Conservation (phyloP, 129 eudicot genomes). For the Logfia minima region DNA sequence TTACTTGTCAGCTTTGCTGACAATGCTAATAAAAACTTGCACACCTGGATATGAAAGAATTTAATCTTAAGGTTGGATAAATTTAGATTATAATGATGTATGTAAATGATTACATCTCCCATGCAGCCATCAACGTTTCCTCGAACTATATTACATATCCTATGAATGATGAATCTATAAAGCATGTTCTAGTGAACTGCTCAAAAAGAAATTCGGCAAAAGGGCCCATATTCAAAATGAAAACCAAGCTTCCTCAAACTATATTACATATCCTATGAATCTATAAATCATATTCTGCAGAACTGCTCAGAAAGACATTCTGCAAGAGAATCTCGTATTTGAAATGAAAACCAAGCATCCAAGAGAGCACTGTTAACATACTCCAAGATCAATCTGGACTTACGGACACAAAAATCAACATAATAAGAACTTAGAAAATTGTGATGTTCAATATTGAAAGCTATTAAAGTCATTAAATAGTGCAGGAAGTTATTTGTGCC, state of each 20-base stretch:
- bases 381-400: background rate
- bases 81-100: background rate
- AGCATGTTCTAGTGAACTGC: background rate
- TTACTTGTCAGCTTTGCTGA: background rate
- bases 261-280: background rate
- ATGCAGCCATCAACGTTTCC: slow-evolving; percentile 13
- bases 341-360: slow-evolving; percentile 3
- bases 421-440: background rate
- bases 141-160: background rate
- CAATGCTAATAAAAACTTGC: background rate
- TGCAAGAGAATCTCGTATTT: slow-evolving; percentile 1
- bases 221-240: slow-evolving; percentile 8
- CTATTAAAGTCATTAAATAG: background rate
- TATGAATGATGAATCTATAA: background rate
- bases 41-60: slow-evolving; percentile 7
- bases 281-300: background rate
- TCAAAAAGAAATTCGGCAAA: background rate
- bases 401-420: background rate
- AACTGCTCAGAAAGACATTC: background rate
- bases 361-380: background rate
- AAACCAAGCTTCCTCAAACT: background rate
- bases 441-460: background rate
- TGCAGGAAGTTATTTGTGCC: background rate
- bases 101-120: slow-evolving; percentile 1
- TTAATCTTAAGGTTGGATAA: background rate